These are phyloP conservation scores for Voacanga thouarsii DNA, from an alignment of 257 asterid genomes.

Conservation along the genomic window DNA sequence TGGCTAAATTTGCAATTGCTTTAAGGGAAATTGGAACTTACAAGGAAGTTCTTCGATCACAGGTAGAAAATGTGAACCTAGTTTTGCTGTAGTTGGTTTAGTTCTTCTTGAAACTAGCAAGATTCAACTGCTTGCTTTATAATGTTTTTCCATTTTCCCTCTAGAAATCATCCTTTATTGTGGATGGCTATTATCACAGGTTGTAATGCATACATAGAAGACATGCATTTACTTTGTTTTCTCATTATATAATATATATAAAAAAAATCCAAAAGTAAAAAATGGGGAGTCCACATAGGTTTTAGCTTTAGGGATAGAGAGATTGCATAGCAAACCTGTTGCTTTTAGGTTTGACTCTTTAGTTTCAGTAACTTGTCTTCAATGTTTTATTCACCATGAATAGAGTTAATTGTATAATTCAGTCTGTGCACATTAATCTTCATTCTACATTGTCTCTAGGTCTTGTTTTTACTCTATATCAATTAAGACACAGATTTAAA, in stretches of 20 bases:
- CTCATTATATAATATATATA: not conserved
- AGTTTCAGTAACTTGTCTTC: not conserved
- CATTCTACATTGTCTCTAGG: not conserved
- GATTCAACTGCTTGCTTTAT: not conserved
- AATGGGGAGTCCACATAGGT: not conserved
- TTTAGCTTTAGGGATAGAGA: not conserved
- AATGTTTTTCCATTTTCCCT: not conserved
- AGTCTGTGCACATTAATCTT: not conserved
- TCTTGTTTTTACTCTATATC: not conserved
- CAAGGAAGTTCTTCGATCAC: slow-evolving; percentile 89
- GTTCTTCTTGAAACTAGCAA: not conserved
- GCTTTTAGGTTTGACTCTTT: not conserved
- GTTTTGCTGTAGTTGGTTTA: not conserved
- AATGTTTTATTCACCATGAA: not conserved
- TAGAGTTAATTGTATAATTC: not conserved
- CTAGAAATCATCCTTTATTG: not conserved
- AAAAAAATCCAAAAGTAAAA: not conserved
- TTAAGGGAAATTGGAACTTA: slow-evolving; percentile 88
- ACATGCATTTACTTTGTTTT: not conserved
- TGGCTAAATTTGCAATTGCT: slow-evolving; percentile 83
- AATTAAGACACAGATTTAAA: not conserved
- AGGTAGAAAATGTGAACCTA: slow-evolving; percentile 44
- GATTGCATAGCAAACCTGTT: not conserved
- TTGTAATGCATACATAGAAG: not conserved
- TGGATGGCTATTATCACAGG: not conserved